phyloP scores from a whole-genome alignment of 2,329 filamentous ascomycete genomes.

The Microcyclospora pomicola region DNA sequence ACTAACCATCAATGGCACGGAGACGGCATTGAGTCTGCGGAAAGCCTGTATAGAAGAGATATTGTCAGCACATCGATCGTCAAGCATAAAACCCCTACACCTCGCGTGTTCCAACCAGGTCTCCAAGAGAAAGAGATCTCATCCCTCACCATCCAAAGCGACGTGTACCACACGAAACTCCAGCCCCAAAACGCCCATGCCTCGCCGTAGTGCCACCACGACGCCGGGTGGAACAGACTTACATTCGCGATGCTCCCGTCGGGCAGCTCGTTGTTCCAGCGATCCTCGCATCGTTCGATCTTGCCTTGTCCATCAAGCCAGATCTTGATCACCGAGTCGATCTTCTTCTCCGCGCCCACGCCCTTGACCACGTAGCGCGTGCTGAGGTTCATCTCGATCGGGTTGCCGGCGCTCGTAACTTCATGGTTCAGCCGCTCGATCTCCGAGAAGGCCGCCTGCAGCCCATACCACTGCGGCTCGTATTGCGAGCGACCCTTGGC shows the following conservation, averaged over 20 bases:
- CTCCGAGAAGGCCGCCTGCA: slow-evolving; percentile 43
- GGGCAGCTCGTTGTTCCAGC: slow-evolving; percentile 38
- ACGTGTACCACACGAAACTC: slow-evolving; percentile 28
- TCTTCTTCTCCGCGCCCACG: slow-evolving; percentile 36
- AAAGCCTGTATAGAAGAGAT: slow-evolving; percentile 31
- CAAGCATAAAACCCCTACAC: neutral
- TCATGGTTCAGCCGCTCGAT: slow-evolving; percentile 42
- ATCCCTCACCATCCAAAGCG: slow-evolving; percentile 27
- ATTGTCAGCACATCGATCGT: slow-evolving; percentile 16
- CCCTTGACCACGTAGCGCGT: slow-evolving; percentile 42
- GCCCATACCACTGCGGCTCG: slow-evolving; percentile 44
- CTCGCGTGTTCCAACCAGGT: neutral
- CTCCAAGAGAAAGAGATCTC: slow-evolving; percentile 2
- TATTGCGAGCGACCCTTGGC: slow-evolving; percentile 42
- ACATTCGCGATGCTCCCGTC: slow-evolving; percentile 38
- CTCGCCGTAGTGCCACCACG: slow-evolving; percentile 27
- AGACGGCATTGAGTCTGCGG: slow-evolving; percentile 37
- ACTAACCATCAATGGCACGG: slow-evolving; percentile 37
- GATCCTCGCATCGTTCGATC: slow-evolving; percentile 41
- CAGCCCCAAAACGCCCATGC: slow-evolving; percentile 26
- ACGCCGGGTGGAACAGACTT: slow-evolving; percentile 28
- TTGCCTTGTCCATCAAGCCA: slow-evolving; percentile 28
- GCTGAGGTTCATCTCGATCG: slow-evolving; percentile 43
- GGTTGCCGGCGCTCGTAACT: slow-evolving; percentile 43
- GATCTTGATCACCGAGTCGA: slow-evolving; percentile 37